phyloP scores from a whole-genome alignment of 2,329 filamentous ascomycete genomes.

The Thyridium curvatum region DNA sequence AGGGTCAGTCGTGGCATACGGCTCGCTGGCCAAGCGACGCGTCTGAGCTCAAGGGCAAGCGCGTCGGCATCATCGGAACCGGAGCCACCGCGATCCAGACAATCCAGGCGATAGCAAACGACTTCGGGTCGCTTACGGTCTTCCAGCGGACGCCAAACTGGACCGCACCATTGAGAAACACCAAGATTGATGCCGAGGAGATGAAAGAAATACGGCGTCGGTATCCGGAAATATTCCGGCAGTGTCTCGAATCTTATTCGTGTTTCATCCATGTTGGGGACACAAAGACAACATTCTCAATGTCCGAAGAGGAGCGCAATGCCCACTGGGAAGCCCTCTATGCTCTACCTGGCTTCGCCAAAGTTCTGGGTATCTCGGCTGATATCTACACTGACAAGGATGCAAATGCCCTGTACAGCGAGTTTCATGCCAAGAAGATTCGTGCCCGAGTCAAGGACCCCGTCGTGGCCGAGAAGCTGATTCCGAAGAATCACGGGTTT shows the following conservation, averaged over 20 bases:
- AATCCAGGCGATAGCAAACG: constrained; percentile 17
- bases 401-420: constrained; percentile 19
- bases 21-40: constrained; percentile 15
- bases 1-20: constrained; percentile 18
- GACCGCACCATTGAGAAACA: constrained; percentile 18
- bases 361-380: constrained; percentile 17
- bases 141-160: constrained; percentile 19
- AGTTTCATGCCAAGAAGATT: constrained; percentile 27
- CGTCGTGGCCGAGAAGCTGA: constrained; percentile 23
- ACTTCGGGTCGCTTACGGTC: constrained; percentile 11
- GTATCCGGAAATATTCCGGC: constrained; percentile 23
- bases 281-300: constrained; percentile 20
- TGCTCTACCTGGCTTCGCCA: constrained; percentile 28
- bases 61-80: constrained; percentile 20
- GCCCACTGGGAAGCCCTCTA: constrained; percentile 24
- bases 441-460: constrained; percentile 25
- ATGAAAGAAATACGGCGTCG: constrained; percentile 15
- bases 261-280: constrained; percentile 22
- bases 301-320: constrained; percentile 21
- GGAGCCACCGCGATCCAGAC: constrained; percentile 22
- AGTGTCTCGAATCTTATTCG: constrained; percentile 13
- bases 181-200: constrained; percentile 18
- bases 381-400: constrained; percentile 19
- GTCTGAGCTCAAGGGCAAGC: constrained; percentile 14
- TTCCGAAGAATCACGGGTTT: constrained; percentile 32